These are phyloP conservation scores for Wickerhamomyces bisporus DNA, from an alignment of 805 yeast genomes.

Conservation along the genomic window DNA sequence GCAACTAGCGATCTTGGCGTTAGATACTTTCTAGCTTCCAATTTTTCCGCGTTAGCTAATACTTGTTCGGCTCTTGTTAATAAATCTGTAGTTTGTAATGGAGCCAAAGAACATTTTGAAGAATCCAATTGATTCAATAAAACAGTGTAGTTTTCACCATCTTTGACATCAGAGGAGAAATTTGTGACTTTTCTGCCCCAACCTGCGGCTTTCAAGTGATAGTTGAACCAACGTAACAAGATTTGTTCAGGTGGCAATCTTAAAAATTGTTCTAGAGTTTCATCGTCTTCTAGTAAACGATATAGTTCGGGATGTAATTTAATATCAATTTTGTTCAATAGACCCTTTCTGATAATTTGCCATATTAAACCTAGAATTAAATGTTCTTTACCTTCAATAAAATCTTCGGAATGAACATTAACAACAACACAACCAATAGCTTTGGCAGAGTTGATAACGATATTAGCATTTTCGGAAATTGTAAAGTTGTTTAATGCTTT, in stretches of 20 bases:
- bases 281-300: slow-evolving; percentile 91
- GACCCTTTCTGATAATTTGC: slow-evolving; percentile 97
- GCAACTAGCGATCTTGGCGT: slow-evolving; percentile 91
- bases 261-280: slow-evolving; percentile 92
- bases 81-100: slow-evolving; percentile 73
- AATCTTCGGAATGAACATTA: slow-evolving; percentile 94
- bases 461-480: slow-evolving; percentile 95
- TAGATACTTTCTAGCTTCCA: slow-evolving; percentile 89
- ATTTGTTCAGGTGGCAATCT: slow-evolving; percentile 98
- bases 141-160: slow-evolving; percentile 93
- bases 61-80: slow-evolving; percentile 83
- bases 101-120: slow-evolving; percentile 71
- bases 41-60: slow-evolving; percentile 79
- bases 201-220: slow-evolving; percentile 88
- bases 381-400: slow-evolving; percentile 91
- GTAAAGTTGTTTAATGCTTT: slow-evolving; percentile 88
- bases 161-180: slow-evolving; percentile 82
- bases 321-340: slow-evolving; percentile 91
- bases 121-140: slow-evolving; percentile 87
- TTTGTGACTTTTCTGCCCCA: slow-evolving; percentile 83
- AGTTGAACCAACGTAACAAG: slow-evolving; percentile 94
- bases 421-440: slow-evolving; percentile 99
- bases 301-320: slow-evolving; percentile 95
- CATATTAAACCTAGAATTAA: slow-evolving; percentile 87
- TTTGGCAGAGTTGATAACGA: slow-evolving; percentile 96